Evolutionary conservation across 495 filamentous ascomycete species (phyloP), one percentile per base, ranked within the genome.

Genomic region (Podospora pseudocomata): DNA sequence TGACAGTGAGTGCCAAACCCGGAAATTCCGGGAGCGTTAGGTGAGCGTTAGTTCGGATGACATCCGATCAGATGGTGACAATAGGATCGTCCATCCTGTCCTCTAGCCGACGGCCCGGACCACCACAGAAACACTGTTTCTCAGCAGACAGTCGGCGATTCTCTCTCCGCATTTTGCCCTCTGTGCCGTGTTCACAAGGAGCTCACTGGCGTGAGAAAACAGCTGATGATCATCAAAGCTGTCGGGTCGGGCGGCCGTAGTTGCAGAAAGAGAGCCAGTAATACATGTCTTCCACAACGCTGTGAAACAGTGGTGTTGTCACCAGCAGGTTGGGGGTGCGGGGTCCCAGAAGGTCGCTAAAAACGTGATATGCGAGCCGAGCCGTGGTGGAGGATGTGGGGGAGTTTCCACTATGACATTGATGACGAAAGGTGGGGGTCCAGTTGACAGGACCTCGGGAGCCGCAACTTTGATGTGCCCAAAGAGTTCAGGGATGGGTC

Each of bases 361-460:
- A 18, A 20, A 59, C 4, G 56, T 30, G 59, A 27, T 61, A 26
- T 32, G 59, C 59, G 59, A 61, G 59, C 59, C 59, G 59, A 61
- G 59, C 59, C 59, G 59, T 32, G 59, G 59, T 20, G 59, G 59
- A 11, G 39, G 39, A 49, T 11, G 39, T 49, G 13, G 39, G 39
- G 39, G 39, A 49, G 9, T 49, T 3, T 11, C 39, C 39, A 49
- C 39, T 9, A 16, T 49, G 13, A 49, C 39, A 49, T 49, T 3
- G 13, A 49, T 49, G 39, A 16, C 39, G 13, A 49, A 11, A 39
- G 34, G 34, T 39, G 34, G 34, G 34, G 34, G 34, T 39, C 34
- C 34, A 6, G 34, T 39, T 39, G 6, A 39, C 34, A 39, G 23
- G 23, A 23, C 23, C 23, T 23, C 1, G 23, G 23, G 23, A 23